phyloP scores from a whole-genome alignment of 1,284 basidiomycete genomes.

The Ceratobasidium sp. region DNA sequence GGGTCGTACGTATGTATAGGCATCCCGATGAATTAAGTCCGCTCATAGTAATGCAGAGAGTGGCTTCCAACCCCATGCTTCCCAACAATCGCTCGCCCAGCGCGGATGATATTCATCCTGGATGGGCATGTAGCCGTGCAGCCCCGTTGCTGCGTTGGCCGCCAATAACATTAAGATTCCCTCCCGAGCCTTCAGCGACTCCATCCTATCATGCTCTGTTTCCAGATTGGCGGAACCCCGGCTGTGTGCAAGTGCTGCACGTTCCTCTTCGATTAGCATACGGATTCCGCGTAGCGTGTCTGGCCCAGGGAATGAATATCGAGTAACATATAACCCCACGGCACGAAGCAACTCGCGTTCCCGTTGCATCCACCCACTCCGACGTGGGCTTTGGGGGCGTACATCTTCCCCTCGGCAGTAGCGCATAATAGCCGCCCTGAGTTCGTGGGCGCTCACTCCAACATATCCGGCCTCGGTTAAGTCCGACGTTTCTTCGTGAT shows the following conservation, averaged over 20 bases:
- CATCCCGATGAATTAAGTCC: no score
- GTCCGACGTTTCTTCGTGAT: background rate
- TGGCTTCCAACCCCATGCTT: conserved; percentile 34
- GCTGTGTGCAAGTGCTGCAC: conserved; percentile 11
- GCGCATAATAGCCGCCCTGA: conserved; percentile 23
- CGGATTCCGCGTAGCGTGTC: conserved; percentile 33
- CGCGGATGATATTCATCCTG: conserved; percentile 39
- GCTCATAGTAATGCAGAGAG: conserved; percentile 8
- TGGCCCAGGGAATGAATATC: conserved; percentile 32
- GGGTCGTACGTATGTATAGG: no score
- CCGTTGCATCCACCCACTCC: conserved; percentile 37
- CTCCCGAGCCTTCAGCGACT: conserved; percentile 15
- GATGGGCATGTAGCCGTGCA: conserved; percentile 38
- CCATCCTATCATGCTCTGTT: conserved; percentile 9
- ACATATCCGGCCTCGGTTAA: conserved; percentile 20
- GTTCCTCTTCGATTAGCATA: conserved; percentile 25
- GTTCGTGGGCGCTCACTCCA: conserved; percentile 24
- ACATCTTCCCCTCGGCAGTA: conserved; percentile 35
- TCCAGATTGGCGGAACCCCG: background rate
- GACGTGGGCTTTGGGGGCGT: conserved; percentile 10
- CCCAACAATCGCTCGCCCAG: conserved; percentile 36
- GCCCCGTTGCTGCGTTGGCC: conserved; percentile 30
- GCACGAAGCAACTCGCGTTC: conserved; percentile 37
- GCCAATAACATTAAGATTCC: conserved; percentile 26
- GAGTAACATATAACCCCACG: conserved; percentile 30